These are phyloP conservation scores for Malassezia sp. DNA, from an alignment of 1,284 basidiomycete species.

Conservation along the genomic window DNA sequence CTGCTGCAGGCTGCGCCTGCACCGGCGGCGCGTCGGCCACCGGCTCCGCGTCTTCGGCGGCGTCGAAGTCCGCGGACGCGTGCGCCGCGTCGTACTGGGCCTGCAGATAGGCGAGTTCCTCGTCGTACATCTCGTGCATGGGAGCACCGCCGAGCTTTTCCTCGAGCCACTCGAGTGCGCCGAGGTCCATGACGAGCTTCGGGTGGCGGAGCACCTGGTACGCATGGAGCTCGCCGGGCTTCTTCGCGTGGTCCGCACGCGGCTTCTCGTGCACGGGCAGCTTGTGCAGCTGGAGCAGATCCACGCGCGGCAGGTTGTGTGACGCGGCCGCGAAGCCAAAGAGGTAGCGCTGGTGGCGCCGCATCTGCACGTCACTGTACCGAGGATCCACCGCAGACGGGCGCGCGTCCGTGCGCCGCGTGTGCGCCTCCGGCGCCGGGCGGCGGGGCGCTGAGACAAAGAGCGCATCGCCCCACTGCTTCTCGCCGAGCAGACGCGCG, in stretches of 20 bases:
- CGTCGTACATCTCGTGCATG: slow-evolving; percentile 25
- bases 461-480: slow-evolving; percentile 35
- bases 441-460: slow-evolving; percentile 41
- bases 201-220: slow-evolving; percentile 40
- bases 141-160: slow-evolving; percentile 42
- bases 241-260: slow-evolving; percentile 31
- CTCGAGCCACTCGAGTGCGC: slow-evolving; percentile 46
- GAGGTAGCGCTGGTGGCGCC: slow-evolving; percentile 23
- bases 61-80: not conserved
- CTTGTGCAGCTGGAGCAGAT: slow-evolving; percentile 35
- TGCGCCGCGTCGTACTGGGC: not conserved
- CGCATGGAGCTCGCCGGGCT: slow-evolving; percentile 43
- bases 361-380: slow-evolving; percentile 29
- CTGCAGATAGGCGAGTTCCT: slow-evolving; percentile 4
- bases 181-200: slow-evolving; percentile 40
- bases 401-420: slow-evolving; percentile 18
- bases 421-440: slow-evolving; percentile 15
- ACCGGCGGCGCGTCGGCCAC: not conserved
- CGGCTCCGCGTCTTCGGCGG: not conserved
- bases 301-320: slow-evolving; percentile 32
- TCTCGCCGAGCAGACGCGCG: slow-evolving; percentile 25
- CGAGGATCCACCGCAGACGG: slow-evolving; percentile 33
- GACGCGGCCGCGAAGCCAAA: slow-evolving; percentile 33
- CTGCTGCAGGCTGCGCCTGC: not conserved
- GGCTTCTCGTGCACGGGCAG: slow-evolving; percentile 29